Evolutionary conservation across 2,329 filamentous ascomycete species (phyloP).

Genomic region (Paracorniculantispora psalliotae): DNA sequence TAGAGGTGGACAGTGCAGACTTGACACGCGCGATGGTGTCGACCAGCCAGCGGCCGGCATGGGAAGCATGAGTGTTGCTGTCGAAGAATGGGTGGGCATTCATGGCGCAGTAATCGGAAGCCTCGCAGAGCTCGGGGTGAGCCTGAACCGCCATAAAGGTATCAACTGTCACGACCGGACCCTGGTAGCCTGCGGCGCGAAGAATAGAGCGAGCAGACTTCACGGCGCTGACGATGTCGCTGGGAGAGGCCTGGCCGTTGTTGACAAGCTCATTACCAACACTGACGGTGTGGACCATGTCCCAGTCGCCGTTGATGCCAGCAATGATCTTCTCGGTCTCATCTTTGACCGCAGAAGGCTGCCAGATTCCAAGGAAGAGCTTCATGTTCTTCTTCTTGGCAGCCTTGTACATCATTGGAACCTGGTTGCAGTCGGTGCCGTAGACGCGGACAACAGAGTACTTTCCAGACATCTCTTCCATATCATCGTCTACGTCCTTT

Average conservation of each 20-base stretch:
- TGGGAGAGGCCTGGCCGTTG: slow-evolving; percentile 48
- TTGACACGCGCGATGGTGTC: slow-evolving; percentile 46
- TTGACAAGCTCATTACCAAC: slow-evolving; percentile 81
- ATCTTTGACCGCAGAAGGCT: slow-evolving; percentile 49
- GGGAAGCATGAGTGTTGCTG: slow-evolving; percentile 48
- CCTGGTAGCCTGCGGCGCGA: slow-evolving; percentile 58
- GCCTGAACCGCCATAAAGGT: slow-evolving; percentile 64
- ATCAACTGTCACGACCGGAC: slow-evolving; percentile 75
- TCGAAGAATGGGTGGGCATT: slow-evolving; percentile 88
- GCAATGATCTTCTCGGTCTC: slow-evolving; percentile 59
- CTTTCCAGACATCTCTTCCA: slow-evolving; percentile 45
- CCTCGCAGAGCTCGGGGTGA: slow-evolving; percentile 65
- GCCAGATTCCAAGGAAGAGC: slow-evolving; percentile 70
- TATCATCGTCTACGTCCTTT: slow-evolving; percentile 59
- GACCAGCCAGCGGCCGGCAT: slow-evolving; percentile 64
- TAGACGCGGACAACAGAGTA: slow-evolving; percentile 71
- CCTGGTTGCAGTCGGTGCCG: slow-evolving; percentile 73
- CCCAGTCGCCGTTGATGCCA: slow-evolving; percentile 61
- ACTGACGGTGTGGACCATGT: slow-evolving; percentile 62
- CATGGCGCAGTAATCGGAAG: slow-evolving; percentile 72
- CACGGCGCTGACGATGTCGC: slow-evolving; percentile 54
- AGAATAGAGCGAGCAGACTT: slow-evolving; percentile 53
- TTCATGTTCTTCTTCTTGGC: slow-evolving; percentile 61
- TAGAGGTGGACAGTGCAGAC: slow-evolving; percentile 39
- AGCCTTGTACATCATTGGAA: slow-evolving; percentile 56